These are phyloP conservation scores for Elasticomyces elasticus DNA, from an alignment of 495 filamentous ascomycete species.

Conservation along the genomic window DNA sequence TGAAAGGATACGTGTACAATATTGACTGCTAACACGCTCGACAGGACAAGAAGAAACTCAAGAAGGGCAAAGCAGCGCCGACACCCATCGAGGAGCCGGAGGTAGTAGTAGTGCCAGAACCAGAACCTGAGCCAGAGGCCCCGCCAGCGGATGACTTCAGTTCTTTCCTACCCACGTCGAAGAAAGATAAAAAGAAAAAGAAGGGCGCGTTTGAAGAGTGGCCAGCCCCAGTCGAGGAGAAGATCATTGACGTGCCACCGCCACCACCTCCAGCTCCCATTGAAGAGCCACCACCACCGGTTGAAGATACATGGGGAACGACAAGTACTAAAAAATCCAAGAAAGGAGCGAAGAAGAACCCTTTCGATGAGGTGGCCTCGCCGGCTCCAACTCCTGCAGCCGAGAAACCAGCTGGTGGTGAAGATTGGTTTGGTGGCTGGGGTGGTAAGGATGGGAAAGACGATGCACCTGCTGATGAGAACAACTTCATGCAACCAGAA, in stretches of 20 bases:
- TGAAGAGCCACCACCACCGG: not conserved
- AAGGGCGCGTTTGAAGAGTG: not conserved
- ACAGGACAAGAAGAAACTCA: conserved; percentile 27
- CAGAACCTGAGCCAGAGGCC: conserved; percentile 6
- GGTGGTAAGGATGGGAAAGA: conserved; percentile 30
- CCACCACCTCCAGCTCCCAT: conserved; percentile 5
- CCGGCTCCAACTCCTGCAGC: conserved; percentile 8
- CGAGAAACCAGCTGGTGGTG: conserved; percentile 6
- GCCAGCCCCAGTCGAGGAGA: conserved; percentile 8
- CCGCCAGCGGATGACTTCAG: conserved; percentile 16
- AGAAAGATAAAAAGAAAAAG: conserved; percentile 34
- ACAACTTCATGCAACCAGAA: conserved; percentile 24
- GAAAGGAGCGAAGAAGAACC: conserved; percentile 1
- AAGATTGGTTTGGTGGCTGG: conserved; percentile 15
- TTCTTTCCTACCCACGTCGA: conserved; percentile 17
- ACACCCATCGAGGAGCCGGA: conserved; percentile 20
- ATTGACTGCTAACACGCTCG: too few relatives aligned
- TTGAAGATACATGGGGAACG: not conserved
- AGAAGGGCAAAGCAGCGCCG: conserved; percentile 1
- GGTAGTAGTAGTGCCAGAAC: conserved; percentile 8
- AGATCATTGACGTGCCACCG: conserved; percentile 6
- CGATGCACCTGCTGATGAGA: conserved; percentile 20
- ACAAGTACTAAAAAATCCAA: conserved; percentile 25
- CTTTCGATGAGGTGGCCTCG: conserved; percentile 2
- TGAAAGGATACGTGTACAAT: too few relatives aligned